Base-by-base conservation (phyloP, 805 yeast species). In the Candida verbasci region DNA sequence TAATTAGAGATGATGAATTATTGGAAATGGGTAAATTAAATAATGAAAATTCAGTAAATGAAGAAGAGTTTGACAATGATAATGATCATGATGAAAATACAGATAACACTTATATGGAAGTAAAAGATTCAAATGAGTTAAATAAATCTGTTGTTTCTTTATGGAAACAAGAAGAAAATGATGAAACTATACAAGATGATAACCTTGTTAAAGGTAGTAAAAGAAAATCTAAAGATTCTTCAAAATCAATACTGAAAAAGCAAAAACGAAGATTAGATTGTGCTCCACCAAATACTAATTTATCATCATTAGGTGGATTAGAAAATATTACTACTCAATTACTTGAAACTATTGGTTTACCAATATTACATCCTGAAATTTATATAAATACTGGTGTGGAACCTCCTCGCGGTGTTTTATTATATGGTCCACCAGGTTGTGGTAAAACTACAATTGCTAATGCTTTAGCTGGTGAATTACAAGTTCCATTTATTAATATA, bases 361-460 rank as follows among this genome's bases (percentile, higher is more conserved):
- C 98, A 1, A 80, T 93, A 22, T 61, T 85, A 15, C 97, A 93
- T 51, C 97, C 97, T 0, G 98, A 93, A 57, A 85, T 93, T 2
- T 93, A 86, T 54, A 46, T 67, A 17, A 72, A 89, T 6, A 82
- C 95, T 0, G 97, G 97, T 17, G 89, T 89, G 10, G 95, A 87
- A 47, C 97, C 97, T 12, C 95, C 97, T 14, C 71, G 96, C 17
- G 97, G 97, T 29, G 85, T 93, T 1, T 58, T 93, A 21, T 61
- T 93, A n/a, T 95, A 89, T 58, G 98, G 98, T 0, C 98, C 98
- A 0, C 98, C 97, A 2, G 98, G 98, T 11, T 93, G 98, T 68
- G 98, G 98, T 56, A 93, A 93, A 52, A 93, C 98, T 0, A 82
- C 96, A 29, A 80, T 93, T 37, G 98, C 98, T 3, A 88, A 88